Evolutionary conservation across 148 eudicot species (phyloP).

Genomic region (Oxyria digyna): DNA sequence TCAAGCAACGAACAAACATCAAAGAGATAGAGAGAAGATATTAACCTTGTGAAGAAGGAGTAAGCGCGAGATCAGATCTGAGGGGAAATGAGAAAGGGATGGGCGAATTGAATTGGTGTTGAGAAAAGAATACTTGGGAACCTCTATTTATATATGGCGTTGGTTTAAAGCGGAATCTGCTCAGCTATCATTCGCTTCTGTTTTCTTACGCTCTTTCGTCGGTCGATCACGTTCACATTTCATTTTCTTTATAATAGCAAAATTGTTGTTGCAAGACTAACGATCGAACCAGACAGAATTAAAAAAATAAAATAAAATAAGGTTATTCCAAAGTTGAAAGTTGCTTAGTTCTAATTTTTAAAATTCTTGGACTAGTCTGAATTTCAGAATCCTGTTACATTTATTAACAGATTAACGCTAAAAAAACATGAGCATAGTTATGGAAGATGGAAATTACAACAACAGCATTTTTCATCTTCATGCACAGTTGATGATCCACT

Average conservation of each 20-base stretch:
- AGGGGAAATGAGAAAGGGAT: not conserved
- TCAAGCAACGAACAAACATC: not conserved
- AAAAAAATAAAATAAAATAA: no score
- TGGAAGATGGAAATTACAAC: not conserved
- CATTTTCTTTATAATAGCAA: no score
- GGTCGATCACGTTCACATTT: no score
- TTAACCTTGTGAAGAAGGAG: conserved; percentile 2
- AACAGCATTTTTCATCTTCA: not conserved
- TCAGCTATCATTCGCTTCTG: not conserved
- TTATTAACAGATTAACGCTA: not conserved
- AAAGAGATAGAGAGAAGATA: not conserved
- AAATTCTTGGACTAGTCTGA: not conserved
- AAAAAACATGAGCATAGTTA: not conserved
- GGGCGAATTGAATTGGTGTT: not conserved
- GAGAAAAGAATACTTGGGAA: not conserved
- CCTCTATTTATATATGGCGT: not conserved
- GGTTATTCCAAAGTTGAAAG: not conserved
- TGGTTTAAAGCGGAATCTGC: not conserved
- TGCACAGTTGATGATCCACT: not conserved
- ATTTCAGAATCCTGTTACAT: not conserved
- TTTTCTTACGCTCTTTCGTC: no score
- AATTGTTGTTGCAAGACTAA: no score
- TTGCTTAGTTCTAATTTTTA: not conserved
- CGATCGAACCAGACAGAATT: no score
- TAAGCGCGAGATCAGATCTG: not conserved